These are phyloP conservation scores for Tricholoma sp. DNA, from an alignment of 768 basidiomycete genomes.

Conservation along the genomic window DNA sequence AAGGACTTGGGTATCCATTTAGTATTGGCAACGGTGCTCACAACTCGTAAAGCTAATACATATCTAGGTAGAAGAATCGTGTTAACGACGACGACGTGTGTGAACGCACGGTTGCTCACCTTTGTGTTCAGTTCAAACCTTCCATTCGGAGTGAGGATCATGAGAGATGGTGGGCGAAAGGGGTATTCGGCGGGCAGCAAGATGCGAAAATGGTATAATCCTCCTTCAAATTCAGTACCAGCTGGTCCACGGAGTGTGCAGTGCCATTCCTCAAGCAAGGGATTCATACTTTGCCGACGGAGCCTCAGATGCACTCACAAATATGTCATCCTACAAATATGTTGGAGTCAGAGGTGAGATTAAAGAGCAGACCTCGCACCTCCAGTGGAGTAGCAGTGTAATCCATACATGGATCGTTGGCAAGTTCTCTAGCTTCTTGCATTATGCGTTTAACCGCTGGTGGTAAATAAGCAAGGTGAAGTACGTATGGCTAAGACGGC, in stretches of 20 bases:
- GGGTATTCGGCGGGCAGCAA: slow-evolving; percentile 91
- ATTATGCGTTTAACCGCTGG: slow-evolving; percentile 93
- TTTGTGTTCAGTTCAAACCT: slow-evolving; percentile 95
- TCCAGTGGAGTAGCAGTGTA: slow-evolving; percentile 84
- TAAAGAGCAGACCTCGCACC: slow-evolving; percentile 27
- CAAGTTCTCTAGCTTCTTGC: slow-evolving; percentile 90
- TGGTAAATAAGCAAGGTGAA: slow-evolving; percentile 4
- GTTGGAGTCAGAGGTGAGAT: slow-evolving; percentile 5
- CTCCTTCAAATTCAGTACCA: slow-evolving; percentile 90
- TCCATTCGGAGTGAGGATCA: slow-evolving; percentile 96
- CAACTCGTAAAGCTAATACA: slow-evolving; percentile 92
- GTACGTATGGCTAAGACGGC: neutral
- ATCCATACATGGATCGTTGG: slow-evolving; percentile 79
- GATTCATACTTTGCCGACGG: slow-evolving; percentile 8
- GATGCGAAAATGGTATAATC: slow-evolving; percentile 94
- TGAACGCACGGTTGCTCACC: slow-evolving; percentile 38
- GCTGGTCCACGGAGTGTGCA: slow-evolving; percentile 89
- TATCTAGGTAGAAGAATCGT: slow-evolving; percentile 46
- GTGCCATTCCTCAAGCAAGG: slow-evolving; percentile 73
- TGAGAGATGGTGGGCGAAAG: slow-evolving; percentile 92
- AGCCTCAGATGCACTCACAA: slow-evolving; percentile 45
- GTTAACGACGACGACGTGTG: neutral
- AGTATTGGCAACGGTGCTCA: slow-evolving; percentile 30
- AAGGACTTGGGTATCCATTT: slow-evolving; percentile 2
- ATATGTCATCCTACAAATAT: slow-evolving; percentile 73